These are phyloP conservation scores for Blastocystis sp. DNA, from an alignment of 352 stramenopile genomes.

Conservation along the genomic window DNA sequence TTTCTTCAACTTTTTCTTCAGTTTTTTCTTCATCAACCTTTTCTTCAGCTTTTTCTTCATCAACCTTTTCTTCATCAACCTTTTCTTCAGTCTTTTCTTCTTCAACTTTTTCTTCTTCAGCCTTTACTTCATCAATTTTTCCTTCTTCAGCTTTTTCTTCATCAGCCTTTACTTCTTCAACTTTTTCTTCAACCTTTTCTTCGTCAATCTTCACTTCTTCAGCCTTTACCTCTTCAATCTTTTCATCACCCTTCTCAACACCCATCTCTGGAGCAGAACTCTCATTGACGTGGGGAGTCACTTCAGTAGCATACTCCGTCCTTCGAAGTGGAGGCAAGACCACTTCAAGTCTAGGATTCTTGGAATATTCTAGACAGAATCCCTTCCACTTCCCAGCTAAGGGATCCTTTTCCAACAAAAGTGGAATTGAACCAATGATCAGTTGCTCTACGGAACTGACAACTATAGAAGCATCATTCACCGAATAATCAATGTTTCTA, in stretches of 20 bases:
- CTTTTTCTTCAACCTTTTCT: neutral
- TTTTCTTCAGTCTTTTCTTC: neutral
- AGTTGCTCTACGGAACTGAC: constrained; percentile 29
- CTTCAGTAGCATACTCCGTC: neutral
- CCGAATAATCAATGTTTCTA: neutral
- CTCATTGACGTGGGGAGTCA: neutral
- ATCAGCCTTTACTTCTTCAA: neutral
- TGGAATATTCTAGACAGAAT: neutral
- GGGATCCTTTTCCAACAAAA: neutral
- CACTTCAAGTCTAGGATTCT: neutral
- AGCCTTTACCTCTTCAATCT: neutral
- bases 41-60: neutral
- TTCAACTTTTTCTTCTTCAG: neutral
- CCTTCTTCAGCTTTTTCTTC: neutral
- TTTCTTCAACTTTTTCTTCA: neutral
- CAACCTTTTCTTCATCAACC: neutral
- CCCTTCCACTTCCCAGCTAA: neutral
- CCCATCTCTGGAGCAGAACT: neutral
- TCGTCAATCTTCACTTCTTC: neutral
- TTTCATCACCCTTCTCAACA: neutral
- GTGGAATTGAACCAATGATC: neutral
- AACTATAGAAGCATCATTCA: neutral
- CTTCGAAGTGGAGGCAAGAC: neutral
- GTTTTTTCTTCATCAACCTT: neutral
- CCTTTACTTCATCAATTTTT: neutral